Conservation (phyloP, 495 filamentous ascomycete species). For the Pyrenula massariospora region DNA sequence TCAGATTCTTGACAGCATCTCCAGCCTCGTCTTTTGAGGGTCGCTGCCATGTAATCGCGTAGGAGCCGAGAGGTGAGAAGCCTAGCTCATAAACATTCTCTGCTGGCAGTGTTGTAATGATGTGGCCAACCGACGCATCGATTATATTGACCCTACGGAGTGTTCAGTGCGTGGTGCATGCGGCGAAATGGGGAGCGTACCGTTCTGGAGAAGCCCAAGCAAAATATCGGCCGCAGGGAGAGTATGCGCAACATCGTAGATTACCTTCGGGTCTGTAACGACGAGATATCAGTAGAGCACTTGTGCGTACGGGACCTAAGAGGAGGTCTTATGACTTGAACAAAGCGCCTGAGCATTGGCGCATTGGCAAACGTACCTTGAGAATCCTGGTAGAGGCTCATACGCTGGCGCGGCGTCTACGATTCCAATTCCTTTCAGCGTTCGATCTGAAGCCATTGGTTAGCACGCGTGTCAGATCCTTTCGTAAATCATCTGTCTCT, state of each 20-base stretch:
- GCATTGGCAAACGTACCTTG: constrained; percentile 32
- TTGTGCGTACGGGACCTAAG: too few relatives aligned
- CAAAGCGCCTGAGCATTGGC: background rate
- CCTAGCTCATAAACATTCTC: constrained; percentile 83
- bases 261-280: constrained; percentile 72
- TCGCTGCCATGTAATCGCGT: constrained; percentile 93
- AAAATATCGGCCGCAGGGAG: constrained; percentile 87
- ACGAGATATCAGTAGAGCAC: constrained; percentile 13
- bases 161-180: too few relatives aligned
- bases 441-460: constrained; percentile 55
- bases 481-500: too few relatives aligned
- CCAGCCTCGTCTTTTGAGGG: constrained; percentile 85
- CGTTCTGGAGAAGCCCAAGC: constrained; percentile 84
- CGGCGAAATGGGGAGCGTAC: constrained; percentile 33
- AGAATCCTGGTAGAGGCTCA: constrained; percentile 71
- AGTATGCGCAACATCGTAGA: constrained; percentile 87
- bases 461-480: constrained; percentile 7
- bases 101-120: constrained; percentile 61
- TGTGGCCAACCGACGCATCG: constrained; percentile 68
- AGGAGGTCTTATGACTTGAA: constrained; percentile 1
- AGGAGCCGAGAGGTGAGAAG: constrained; percentile 87
- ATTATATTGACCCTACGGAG: constrained; percentile 59
- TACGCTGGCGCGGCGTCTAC: constrained; percentile 85
- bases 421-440: constrained; percentile 89
- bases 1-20: constrained; percentile 87